Base-by-base conservation (phyloP, 176 grass and related monocot species). In the Bromus sterilis region DNA sequence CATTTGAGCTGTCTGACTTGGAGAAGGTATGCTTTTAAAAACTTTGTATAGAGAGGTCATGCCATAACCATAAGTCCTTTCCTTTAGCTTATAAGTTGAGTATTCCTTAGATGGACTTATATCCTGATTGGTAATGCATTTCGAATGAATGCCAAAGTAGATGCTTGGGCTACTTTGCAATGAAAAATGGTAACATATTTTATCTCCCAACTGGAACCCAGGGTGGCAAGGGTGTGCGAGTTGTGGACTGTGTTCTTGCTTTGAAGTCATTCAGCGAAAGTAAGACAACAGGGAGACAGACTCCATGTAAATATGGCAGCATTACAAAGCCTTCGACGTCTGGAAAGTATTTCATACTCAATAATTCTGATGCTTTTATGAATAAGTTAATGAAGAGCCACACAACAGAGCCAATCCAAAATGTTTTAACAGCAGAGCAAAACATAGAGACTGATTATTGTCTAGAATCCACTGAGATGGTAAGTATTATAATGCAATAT, bases 1-100 rank as follows among this genome's bases (percentile, higher is more conserved):
- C 95, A 84, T 95, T 98, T 80, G 95, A 93, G 86, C 90, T 89
- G 70, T 98, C 90, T 21, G 95, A 95, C 86, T 66, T 98, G 42
- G 92, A 93, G 31, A 93, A 93, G 92, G 95, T 94, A 72, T 51
- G 15, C 9, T 53, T 57, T 56, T 31, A 48, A 55, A 48, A 55
- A 25, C 66, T 9, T 24, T 91, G 64, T 55, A 29, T 56, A 41
- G 59, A 74, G 56, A 79, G 40, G 51, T 75, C 29, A 51, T 75
- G 65, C 43, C 16, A 6, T 51, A 63, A 42, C 33, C 23, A n/a
- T n/a, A n/a, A n/a, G n/a, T n/a, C 26, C 3, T 39, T 68, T 82
- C 11, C 67, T 30, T 77, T 43, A 30, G 25, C 60, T 23, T 59
- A 77, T 49, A 79, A 56, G 20, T 59, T 44, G 12, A 55, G 23